Conservation (phyloP, 306 rosid genomes). For the Prunus kanzakura region DNA sequence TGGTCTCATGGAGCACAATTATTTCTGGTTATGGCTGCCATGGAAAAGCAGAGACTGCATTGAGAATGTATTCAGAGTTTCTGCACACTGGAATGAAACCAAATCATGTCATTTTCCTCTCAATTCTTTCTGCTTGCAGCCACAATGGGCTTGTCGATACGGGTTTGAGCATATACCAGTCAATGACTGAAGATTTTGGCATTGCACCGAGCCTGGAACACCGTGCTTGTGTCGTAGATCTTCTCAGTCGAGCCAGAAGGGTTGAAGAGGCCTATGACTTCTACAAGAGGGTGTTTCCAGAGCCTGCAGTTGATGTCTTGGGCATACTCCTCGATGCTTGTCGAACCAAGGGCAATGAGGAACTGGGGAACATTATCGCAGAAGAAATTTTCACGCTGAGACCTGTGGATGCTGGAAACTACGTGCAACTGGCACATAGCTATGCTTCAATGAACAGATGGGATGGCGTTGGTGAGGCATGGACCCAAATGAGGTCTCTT, state of each 20-base stretch:
- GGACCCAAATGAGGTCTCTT: slow-evolving; percentile 70
- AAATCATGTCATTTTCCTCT: slow-evolving; percentile 65
- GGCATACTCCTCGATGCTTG: slow-evolving; percentile 78
- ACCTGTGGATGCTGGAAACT: slow-evolving; percentile 63
- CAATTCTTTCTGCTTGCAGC: slow-evolving; percentile 73
- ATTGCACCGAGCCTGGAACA: slow-evolving; percentile 60
- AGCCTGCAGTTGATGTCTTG: slow-evolving; percentile 46
- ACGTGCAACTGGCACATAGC: slow-evolving; percentile 64
- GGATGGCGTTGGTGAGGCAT: slow-evolving; percentile 66
- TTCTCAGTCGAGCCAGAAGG: slow-evolving; percentile 68
- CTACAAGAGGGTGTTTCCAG: slow-evolving; percentile 45
- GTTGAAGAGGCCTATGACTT: slow-evolving; percentile 62
- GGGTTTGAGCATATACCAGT: slow-evolving; percentile 59
- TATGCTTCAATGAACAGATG: slow-evolving; percentile 69
- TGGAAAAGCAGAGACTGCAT: slow-evolving; percentile 62
- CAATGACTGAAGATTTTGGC: slow-evolving; percentile 61
- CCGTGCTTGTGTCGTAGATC: slow-evolving; percentile 72
- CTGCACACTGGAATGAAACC: slow-evolving; percentile 50
- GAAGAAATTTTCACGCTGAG: slow-evolving; percentile 45
- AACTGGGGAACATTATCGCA: slow-evolving; percentile 49
- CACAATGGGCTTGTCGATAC: slow-evolving; percentile 64
- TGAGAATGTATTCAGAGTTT: slow-evolving; percentile 54
- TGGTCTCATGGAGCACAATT: slow-evolving; percentile 74
- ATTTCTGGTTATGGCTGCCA: slow-evolving; percentile 71
- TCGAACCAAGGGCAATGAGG: slow-evolving; percentile 40